Evolutionary conservation across 2,329 filamentous ascomycete species (phyloP).

Genomic region (Aspergillus costaricaensis): DNA sequence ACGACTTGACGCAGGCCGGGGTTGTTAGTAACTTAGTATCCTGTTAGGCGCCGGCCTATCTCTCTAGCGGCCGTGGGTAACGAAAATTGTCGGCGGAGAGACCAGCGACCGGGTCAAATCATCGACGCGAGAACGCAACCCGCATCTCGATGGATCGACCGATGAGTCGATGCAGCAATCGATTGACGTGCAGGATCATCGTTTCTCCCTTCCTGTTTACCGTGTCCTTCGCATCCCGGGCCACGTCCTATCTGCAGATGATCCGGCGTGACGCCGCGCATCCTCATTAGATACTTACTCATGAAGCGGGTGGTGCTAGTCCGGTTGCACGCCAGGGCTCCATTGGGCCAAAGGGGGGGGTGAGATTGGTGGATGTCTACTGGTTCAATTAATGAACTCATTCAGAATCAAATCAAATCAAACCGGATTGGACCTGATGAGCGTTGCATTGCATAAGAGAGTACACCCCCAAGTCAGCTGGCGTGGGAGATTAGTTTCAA

Average conservation of each 20-base stretch:
- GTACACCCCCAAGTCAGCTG: neutral
- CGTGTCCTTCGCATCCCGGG: slow-evolving; percentile 1
- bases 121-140: neutral
- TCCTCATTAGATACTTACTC: neutral
- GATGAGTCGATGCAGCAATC: slow-evolving; percentile 12
- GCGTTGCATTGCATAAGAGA: slow-evolving; percentile 12
- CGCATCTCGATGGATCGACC: slow-evolving; percentile 14
- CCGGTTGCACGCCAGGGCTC: neutral
- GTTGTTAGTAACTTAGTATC: too few species aligned
- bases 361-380: neutral
- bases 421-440: neutral
- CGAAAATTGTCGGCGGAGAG: neutral
- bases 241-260: slow-evolving; percentile 23
- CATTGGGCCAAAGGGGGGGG: neutral
- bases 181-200: slow-evolving; percentile 20
- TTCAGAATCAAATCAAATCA: neutral
- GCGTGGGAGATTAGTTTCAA: neutral
- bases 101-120: neutral
- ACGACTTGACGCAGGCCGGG: neutral
- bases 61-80: neutral
- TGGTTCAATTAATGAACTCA: neutral
- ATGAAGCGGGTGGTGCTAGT: neutral
- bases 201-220: slow-evolving; percentile 3
- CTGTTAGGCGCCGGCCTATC: neutral
- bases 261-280: slow-evolving; percentile 15